Evolutionary conservation across 306 rosid species (phyloP).

Genomic region (Acacia melanoxylon): DNA sequence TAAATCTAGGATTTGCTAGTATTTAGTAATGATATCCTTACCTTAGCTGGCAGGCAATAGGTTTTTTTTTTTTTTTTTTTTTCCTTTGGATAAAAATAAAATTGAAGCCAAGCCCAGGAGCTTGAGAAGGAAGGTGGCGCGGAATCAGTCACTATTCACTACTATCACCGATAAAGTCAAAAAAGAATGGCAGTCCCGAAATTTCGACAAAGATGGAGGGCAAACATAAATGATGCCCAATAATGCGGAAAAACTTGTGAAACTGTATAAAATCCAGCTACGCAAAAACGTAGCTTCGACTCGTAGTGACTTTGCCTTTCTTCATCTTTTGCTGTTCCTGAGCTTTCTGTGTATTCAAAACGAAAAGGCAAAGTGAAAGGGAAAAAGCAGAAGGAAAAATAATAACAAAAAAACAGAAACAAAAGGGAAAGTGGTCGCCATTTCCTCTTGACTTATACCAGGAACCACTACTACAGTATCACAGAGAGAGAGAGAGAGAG

Average conservation of each 20-base stretch:
- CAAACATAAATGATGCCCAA: not conserved
- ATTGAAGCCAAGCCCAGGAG: not conserved
- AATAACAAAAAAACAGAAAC: not conserved
- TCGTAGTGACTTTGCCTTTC: constrained; percentile 17
- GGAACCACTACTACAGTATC: not conserved
- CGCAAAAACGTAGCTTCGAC: constrained; percentile 39
- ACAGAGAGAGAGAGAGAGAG: not conserved
- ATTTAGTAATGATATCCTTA: not conserved
- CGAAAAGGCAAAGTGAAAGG: constrained; percentile 11
- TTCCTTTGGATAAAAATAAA: fast-evolving
- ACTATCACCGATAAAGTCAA: not conserved
- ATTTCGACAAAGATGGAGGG: not conserved
- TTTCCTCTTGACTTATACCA: constrained; percentile 2
- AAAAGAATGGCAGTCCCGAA: constrained; percentile 3
- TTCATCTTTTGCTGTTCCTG: not conserved
- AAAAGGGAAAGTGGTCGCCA: constrained; percentile 33
- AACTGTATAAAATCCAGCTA: constrained; percentile 33
- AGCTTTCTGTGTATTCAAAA: constrained; percentile 1
- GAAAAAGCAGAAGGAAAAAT: constrained; percentile 5
- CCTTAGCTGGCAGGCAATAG: not conserved
- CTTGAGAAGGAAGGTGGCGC: not conserved
- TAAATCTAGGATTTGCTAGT: no score
- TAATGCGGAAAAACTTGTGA: constrained; percentile 22
- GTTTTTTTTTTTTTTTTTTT: no score
- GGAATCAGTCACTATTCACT: no score